Conservation (phyloP, 192 early-diverging fungal species). For the Backusella luteola region DNA sequence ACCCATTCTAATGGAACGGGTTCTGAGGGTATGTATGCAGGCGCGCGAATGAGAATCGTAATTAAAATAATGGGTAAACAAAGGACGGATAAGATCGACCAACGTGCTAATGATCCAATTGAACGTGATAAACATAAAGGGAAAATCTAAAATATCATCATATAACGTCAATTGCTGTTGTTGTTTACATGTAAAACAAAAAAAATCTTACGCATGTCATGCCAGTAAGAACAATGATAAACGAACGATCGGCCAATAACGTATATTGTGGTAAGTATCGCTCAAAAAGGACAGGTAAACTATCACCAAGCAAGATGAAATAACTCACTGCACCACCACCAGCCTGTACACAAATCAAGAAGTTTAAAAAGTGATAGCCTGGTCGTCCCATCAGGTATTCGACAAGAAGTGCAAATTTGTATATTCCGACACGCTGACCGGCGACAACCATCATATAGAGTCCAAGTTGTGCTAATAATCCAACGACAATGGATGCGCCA, state of each 20-base stretch:
- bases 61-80: conserved; percentile 62
- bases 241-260: conserved; percentile 24
- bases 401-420: conserved; percentile 55
- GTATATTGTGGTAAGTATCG: conserved; percentile 32
- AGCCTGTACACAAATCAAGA: conserved; percentile 57
- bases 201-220: conserved; percentile 17
- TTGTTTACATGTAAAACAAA: neutral
- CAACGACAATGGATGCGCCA: conserved; percentile 43
- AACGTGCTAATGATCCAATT: conserved; percentile 54
- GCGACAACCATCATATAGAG: conserved; percentile 58
- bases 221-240: conserved; percentile 37
- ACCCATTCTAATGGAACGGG: conserved; percentile 47
- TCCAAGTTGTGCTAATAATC: conserved; percentile 49
- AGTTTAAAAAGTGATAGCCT: conserved; percentile 54
- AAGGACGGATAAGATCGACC: conserved; percentile 59
- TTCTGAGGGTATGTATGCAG: conserved; percentile 48
- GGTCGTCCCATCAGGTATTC: conserved; percentile 50
- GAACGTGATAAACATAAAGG: conserved; percentile 64
- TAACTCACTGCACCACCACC: conserved; percentile 63
- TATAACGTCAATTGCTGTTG: neutral
- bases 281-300: conserved; percentile 40
- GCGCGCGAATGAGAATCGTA: conserved; percentile 55
- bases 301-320: conserved; percentile 53
- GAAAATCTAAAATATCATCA: conserved; percentile 39
- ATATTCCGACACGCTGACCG: conserved; percentile 54